Evolutionary conservation across 2,329 filamentous ascomycete genomes (phyloP).

Genomic region (Aspergillus tamarii): DNA sequence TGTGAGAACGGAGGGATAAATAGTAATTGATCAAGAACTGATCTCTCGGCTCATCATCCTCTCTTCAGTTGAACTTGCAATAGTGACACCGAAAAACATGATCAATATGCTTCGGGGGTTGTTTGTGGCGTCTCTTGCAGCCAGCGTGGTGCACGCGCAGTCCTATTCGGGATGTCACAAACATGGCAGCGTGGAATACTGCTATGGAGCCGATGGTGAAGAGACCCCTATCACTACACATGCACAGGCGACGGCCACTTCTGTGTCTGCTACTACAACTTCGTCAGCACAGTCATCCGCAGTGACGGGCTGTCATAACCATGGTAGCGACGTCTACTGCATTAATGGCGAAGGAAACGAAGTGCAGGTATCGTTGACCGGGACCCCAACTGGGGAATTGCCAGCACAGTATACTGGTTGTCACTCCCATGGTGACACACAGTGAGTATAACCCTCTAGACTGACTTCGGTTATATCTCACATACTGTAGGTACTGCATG

Average conservation of each 20-base stretch:
- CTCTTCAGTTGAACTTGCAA: neutral
- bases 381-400: slow-evolving; percentile 59
- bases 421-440: slow-evolving; percentile 62
- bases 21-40: neutral
- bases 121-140: slow-evolving; percentile 5
- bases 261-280: slow-evolving; percentile 33
- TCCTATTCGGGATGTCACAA: slow-evolving; percentile 33
- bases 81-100: neutral
- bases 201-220: slow-evolving; percentile 34
- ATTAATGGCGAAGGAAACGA: slow-evolving; percentile 40
- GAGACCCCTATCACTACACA: slow-evolving; percentile 25
- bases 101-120: slow-evolving; percentile 1
- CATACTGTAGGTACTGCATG: slow-evolving; percentile 61
- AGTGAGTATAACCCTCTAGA: slow-evolving; percentile 44
- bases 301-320: slow-evolving; percentile 58
- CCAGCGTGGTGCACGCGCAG: slow-evolving; percentile 15
- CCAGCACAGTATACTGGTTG: slow-evolving; percentile 67
- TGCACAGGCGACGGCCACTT: slow-evolving; percentile 16
- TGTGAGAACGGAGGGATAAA: slow-evolving; percentile 5
- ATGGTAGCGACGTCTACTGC: slow-evolving; percentile 43
- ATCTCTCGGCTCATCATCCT: neutral
- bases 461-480: neutral
- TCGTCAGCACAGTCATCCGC: slow-evolving; percentile 45
- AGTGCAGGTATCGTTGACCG: slow-evolving; percentile 44
- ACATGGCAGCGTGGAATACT: slow-evolving; percentile 35